phyloP scores from a whole-genome alignment of 1,139 yeast genomes.

The Scheffersomyces segobiensis region DNA sequence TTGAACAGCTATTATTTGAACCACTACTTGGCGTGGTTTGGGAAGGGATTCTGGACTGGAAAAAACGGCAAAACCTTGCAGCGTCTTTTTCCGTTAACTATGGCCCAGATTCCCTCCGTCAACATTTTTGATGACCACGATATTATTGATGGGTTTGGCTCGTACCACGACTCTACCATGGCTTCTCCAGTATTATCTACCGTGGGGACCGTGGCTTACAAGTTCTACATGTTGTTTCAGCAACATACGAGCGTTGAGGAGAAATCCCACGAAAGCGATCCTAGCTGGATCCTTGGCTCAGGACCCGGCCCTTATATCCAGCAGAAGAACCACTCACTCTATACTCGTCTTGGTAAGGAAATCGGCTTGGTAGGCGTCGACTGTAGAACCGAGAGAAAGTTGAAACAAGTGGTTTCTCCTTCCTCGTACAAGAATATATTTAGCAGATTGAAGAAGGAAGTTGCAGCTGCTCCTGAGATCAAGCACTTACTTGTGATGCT shows the following conservation, averaged over 20 bases:
- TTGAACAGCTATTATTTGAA: conserved; percentile 66
- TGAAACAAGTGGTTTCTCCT: conserved; percentile 55
- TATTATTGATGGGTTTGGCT: conserved; percentile 93
- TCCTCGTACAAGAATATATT: conserved; percentile 65
- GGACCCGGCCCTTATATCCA: conserved; percentile 65
- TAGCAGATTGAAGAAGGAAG: conserved; percentile 55
- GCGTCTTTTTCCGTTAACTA: conserved; percentile 66
- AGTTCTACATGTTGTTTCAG: conserved; percentile 88
- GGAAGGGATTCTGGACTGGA: conserved; percentile 84
- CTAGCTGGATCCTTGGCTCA: conserved; percentile 58
- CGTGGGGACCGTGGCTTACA: conserved; percentile 77
- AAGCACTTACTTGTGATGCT: conserved; percentile 80
- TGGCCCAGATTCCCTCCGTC: conserved; percentile 80
- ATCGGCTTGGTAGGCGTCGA: conserved; percentile 79
- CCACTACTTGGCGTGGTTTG: conserved; percentile 86
- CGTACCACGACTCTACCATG: conserved; percentile 80
- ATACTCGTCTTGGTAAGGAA: conserved; percentile 70
- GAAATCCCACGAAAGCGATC: conserved; percentile 40
- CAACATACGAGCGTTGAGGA: conserved; percentile 67
- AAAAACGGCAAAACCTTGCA: conserved; percentile 64
- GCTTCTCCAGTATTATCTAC: conserved; percentile 61
- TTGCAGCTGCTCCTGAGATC: conserved; percentile 50
- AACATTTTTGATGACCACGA: conserved; percentile 92
- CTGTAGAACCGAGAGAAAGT: conserved; percentile 86
- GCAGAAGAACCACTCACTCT: conserved; percentile 65